Evolutionary conservation across 2,329 filamentous ascomycete genomes (phyloP), one percentile per base, ranked within the genome.

Genomic region (Dissoconium aciculare): DNA sequence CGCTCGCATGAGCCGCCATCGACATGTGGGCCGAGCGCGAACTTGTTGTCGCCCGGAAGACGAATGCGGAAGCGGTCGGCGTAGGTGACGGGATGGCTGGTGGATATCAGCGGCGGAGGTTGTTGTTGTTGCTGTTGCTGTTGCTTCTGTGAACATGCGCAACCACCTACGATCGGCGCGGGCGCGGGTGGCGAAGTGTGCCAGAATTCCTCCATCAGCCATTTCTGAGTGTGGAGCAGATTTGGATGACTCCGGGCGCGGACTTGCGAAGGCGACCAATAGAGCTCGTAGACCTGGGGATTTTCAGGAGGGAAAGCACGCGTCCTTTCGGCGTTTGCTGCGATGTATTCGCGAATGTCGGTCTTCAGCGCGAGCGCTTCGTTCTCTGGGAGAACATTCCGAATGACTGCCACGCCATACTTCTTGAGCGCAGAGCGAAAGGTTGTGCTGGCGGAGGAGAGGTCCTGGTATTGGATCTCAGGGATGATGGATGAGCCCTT

Each of bases 351-450:
- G 33, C 47, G 47, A 15, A 65, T 26, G 11, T 58, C 56, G 8
- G 53, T 50, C 45, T 65, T 65, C 50, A 58, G 54, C 23, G 52
- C 51, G 27, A 63, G 44, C 4, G 54, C 60, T 39, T 64, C 57
- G 11, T 55, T 38, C 37, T 62, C 49, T 1, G 56, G 46, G 1
- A 66, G 44, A 1, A 64, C 61, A 17, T 58, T 56, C 25, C 60
- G 52, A 21, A 66, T 53, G 5, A 65, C 56, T 3, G 61, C 60
- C 1, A 64, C 62, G 11, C 62, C 62, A 17, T 74, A 67, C 44
- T 72, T 70, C 43, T 64, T 64, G 30, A 75, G 59, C 44, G 69
- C 66, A 28, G 58, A 57, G 31, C 58, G 62, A 49, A 79, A 79
- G 8, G 8, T 23, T 8, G 19, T 23, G 2, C 67, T 63, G 30